Conservation (phyloP, 2,329 filamentous ascomycete species). For the Gaeumannomyces tritici region DNA sequence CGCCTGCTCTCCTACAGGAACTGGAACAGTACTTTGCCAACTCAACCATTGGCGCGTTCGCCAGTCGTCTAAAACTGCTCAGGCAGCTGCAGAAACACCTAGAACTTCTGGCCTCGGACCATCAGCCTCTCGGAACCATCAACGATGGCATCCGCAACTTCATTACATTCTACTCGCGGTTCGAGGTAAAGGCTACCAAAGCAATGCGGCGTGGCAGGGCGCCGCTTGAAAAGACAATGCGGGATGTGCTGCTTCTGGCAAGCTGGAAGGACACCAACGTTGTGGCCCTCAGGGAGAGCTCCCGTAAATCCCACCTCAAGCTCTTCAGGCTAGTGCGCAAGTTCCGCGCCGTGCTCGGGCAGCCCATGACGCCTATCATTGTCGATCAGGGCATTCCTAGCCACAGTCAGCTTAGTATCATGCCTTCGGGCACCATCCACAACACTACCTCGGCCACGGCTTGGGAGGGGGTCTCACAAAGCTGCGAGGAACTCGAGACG, state of each 20-base stretch:
- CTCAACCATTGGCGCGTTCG: constrained; percentile 75
- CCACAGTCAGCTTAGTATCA: constrained; percentile 17
- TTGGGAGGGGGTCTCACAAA: constrained; percentile 20
- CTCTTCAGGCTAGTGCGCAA: constrained; percentile 87
- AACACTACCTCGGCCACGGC: background rate
- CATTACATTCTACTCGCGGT: constrained; percentile 64
- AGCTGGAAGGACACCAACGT: constrained; percentile 99
- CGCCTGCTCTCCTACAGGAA: constrained; percentile 60
- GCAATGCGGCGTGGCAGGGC: constrained; percentile 57
- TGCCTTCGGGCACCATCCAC: background rate
- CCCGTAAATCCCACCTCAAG: constrained; percentile 81
- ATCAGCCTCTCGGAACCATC: constrained; percentile 48
- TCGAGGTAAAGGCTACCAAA: constrained; percentile 55
- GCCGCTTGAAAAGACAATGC: constrained; percentile 82
- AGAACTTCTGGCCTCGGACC: constrained; percentile 47
- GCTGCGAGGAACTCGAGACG: constrained; percentile 24
- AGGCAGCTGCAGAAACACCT: constrained; percentile 57
- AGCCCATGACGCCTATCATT: constrained; percentile 61
- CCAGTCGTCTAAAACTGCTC: constrained; percentile 62
- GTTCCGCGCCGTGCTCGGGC: constrained; percentile 70
- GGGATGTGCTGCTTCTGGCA: constrained; percentile 82
- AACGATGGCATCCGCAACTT: constrained; percentile 64
- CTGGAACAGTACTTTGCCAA: constrained; percentile 70
- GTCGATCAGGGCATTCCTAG: constrained; percentile 46
- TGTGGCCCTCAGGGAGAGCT: constrained; percentile 77